Evolutionary conservation across 163 green algal species (phyloP).

Genomic region (Smithsoniella earleae): DNA sequence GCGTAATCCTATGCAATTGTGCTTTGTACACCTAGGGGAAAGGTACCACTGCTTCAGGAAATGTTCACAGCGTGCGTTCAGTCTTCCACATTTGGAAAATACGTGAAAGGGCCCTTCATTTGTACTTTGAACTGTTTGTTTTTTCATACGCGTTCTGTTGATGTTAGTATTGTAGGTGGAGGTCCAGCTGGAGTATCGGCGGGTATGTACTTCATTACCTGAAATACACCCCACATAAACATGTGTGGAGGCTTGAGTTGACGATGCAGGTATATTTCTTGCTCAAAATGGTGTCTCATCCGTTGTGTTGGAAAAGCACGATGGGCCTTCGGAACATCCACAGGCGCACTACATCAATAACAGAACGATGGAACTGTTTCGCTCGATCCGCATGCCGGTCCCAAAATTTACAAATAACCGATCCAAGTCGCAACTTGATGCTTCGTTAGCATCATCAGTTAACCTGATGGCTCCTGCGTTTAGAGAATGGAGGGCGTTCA

Average conservation of each 20-base stretch:
- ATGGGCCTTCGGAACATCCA: conserved; percentile 55
- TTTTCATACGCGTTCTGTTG: background rate
- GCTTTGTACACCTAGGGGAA: no score
- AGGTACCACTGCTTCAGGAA: no score
- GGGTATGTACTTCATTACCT: background rate
- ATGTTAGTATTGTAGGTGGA: conserved; percentile 50
- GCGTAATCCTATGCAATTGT: no score
- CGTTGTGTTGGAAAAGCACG: conserved; percentile 58
- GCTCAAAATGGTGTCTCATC: conserved; percentile 43
- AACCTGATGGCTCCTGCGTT: conserved; percentile 47
- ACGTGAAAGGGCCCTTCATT: no score
- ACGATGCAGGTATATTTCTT: background rate
- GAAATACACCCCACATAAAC: background rate
- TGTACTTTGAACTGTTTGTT: no score
- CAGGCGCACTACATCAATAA: conserved; percentile 87
- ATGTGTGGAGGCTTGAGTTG: background rate
- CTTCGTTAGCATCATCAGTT: background rate
- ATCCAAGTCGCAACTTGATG: no score
- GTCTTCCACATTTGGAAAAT: no score
- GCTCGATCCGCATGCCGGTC: conserved; percentile 27
- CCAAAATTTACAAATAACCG: background rate
- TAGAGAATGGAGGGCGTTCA: conserved; percentile 71
- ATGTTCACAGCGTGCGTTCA: no score
- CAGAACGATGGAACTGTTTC: conserved; percentile 74
- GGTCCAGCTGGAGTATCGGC: conserved; percentile 55